phyloP scores from a whole-genome alignment of 2,329 filamentous ascomycete species.

The Trichoderma sp. region DNA sequence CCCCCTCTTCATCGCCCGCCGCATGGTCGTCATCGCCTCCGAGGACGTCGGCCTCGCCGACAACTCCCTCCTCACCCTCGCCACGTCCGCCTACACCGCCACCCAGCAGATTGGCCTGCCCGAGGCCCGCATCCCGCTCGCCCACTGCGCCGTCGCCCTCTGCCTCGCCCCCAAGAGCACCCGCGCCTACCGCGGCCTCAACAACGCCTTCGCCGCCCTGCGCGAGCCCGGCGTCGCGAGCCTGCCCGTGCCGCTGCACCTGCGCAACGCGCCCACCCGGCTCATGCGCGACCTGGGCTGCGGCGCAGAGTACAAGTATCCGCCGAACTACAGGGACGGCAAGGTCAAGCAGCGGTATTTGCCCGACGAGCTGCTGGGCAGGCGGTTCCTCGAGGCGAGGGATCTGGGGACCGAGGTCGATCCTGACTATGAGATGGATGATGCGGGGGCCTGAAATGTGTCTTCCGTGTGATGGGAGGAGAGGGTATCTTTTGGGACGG shows the following conservation, averaged over 20 bases:
- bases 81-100: slow-evolving; percentile 82
- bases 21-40: slow-evolving; percentile 91
- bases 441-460: slow-evolving; percentile 25
- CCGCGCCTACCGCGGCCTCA: slow-evolving; percentile 78
- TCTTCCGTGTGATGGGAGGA: not conserved
- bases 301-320: slow-evolving; percentile 93
- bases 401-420: slow-evolving; percentile 82
- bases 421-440: slow-evolving; percentile 58
- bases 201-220: slow-evolving; percentile 77
- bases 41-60: slow-evolving; percentile 94
- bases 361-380: slow-evolving; percentile 72
- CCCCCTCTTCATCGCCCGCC: slow-evolving; percentile 85
- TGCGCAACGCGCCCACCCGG: slow-evolving; percentile 88
- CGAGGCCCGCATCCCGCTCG: slow-evolving; percentile 89
- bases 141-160: slow-evolving; percentile 82
- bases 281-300: slow-evolving; percentile 93
- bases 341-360: slow-evolving; percentile 85
- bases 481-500: not conserved
- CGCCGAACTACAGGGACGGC: slow-evolving; percentile 84
- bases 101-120: slow-evolving; percentile 94
- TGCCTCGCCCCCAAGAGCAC: slow-evolving; percentile 83
- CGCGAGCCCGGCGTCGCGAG: slow-evolving; percentile 80
- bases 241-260: slow-evolving; percentile 80
- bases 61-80: slow-evolving; percentile 77
- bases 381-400: slow-evolving; percentile 74